Base-by-base conservation (phyloP, 441 rosid species). In the Hura crepitans region DNA sequence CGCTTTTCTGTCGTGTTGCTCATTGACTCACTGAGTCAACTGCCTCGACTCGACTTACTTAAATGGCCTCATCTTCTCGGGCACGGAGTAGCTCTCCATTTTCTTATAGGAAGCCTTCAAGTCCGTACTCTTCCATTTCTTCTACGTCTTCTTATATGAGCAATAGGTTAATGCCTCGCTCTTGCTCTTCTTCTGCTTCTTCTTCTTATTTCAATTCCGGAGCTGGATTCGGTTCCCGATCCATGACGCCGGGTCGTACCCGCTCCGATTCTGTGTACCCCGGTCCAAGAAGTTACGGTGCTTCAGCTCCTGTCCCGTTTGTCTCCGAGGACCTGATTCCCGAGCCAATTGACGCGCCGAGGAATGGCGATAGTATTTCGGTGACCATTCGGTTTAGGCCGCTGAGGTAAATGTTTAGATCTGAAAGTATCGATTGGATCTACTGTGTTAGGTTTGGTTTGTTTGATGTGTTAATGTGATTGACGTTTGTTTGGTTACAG, bases 331-430 rank as follows among this genome's bases (percentile, higher is more conserved):
- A 91, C 82, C 74, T 91, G 70, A 69, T 85, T 53, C 83, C 82
- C 9, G 97, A 90, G 78, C 88, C 86, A 18, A 13, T 82, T 76
- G 97, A 92, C 10, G 72, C 76, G 55, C 72, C 87, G 70, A 84
- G 83, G 79, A 82, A 87, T 14, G 92, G 88, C 17, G 98, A 96
- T 77, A 96, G 97, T 74, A 93, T 96, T 43, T 93, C 97, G 54
- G 99, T 96, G 61, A 96, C 99, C 73, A 89, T 96, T 82, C 95
- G 99, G 67, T 96, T 96, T 79, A 73, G 97, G 72, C 97, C 97
- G 35, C 67, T 96, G 87, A 96, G 96, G 99, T 96, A 84, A 76
- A 51, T 20, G 69, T 65, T 4, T 77, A 85, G 97, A 96, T 96
- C 97, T 85, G 89, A 79, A 65, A 55, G 65, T 62, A 56, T 66